Evolutionary conservation across 495 filamentous ascomycete genomes (phyloP).

Genomic region (Thozetella sp.): DNA sequence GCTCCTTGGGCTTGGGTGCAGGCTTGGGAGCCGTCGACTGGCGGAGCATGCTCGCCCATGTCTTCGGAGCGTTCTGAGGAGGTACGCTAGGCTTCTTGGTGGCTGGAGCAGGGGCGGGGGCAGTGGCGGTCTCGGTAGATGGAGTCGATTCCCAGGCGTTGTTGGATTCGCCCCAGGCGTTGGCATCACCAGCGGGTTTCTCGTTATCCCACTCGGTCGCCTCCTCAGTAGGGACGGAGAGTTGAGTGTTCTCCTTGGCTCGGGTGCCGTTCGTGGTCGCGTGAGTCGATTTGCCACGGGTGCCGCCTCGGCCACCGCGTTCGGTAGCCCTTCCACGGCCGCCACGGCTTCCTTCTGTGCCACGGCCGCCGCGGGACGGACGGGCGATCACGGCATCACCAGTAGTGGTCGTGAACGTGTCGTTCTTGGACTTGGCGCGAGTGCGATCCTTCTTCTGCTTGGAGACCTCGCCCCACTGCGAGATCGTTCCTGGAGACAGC

Average conservation of each 20-base stretch:
- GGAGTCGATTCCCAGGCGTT: conserved; percentile 16
- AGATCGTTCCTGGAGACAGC: conserved; percentile 68
- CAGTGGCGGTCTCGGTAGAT: conserved; percentile 18
- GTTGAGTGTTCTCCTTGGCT: conserved; percentile 44
- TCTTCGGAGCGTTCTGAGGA: conserved; percentile 42
- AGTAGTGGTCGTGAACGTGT: conserved; percentile 51
- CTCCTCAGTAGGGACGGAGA: conserved; percentile 51
- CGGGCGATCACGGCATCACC: conserved; percentile 46
- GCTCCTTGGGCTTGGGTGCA: conserved; percentile 45
- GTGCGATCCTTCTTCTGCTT: conserved; percentile 85
- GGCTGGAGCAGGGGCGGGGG: conserved; percentile 3
- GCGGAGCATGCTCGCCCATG: conserved; percentile 60
- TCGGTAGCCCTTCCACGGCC: conserved; percentile 74
- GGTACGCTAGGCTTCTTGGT: conserved; percentile 27
- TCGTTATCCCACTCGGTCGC: conserved; percentile 36
- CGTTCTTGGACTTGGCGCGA: conserved; percentile 82
- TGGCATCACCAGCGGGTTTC: conserved; percentile 33
- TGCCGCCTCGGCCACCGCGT: conserved; percentile 70
- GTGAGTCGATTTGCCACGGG: conserved; percentile 47
- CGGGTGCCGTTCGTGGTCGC: conserved; percentile 52
- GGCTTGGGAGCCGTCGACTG: conserved; percentile 44
- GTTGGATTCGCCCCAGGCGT: conserved; percentile 19
- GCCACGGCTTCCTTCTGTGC: conserved; percentile 65
- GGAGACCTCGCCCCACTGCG: conserved; percentile 95
- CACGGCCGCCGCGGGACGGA: conserved; percentile 64